These are phyloP conservation scores for Erodium trifolium DNA, from an alignment of 441 rosid species.

Conservation along the genomic window DNA sequence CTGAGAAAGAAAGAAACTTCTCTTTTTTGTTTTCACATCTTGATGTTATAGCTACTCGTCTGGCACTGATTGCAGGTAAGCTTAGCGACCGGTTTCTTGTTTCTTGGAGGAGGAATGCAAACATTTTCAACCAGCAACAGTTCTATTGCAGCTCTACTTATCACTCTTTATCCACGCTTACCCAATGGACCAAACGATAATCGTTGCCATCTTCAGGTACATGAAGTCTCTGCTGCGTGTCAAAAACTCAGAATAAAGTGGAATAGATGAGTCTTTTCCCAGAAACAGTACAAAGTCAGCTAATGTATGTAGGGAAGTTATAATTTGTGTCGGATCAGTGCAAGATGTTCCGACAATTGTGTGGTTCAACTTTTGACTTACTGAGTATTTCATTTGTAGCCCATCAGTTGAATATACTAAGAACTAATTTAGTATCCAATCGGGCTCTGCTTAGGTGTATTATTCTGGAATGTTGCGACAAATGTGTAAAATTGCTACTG, in stretches of 20 bases:
- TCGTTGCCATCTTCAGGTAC: slow-evolving; percentile 99
- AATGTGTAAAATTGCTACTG: background rate
- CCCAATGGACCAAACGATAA: slow-evolving; percentile 98
- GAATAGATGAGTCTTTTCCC: background rate
- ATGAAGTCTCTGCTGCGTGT: slow-evolving; percentile 6
- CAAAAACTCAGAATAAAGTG: background rate
- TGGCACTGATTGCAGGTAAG: slow-evolving; percentile 50
- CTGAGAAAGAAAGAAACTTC: slow-evolving; percentile 9
- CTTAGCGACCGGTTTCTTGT: slow-evolving; percentile 87
- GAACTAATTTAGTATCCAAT: background rate
- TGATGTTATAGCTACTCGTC: slow-evolving; percentile 11
- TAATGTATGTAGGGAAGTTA: background rate
- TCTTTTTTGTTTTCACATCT: slow-evolving; percentile 9
- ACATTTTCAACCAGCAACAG: slow-evolving; percentile 87
- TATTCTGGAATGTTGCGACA: slow-evolving; percentile 3
- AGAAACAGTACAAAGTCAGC: slow-evolving; percentile 1
- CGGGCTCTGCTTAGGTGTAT: background rate
- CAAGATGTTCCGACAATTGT: slow-evolving; percentile 1
- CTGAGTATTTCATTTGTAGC: background rate
- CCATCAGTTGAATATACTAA: background rate
- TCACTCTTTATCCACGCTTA: slow-evolving; percentile 85
- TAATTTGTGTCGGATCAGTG: slow-evolving; percentile 3
- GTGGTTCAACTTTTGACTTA: background rate
- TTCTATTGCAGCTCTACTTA: slow-evolving; percentile 78
- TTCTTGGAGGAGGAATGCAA: slow-evolving; percentile 93